These are phyloP conservation scores for Diphasiastrum complanatum DNA, from an alignment of 83 land plant genomes.

Conservation along the genomic window DNA sequence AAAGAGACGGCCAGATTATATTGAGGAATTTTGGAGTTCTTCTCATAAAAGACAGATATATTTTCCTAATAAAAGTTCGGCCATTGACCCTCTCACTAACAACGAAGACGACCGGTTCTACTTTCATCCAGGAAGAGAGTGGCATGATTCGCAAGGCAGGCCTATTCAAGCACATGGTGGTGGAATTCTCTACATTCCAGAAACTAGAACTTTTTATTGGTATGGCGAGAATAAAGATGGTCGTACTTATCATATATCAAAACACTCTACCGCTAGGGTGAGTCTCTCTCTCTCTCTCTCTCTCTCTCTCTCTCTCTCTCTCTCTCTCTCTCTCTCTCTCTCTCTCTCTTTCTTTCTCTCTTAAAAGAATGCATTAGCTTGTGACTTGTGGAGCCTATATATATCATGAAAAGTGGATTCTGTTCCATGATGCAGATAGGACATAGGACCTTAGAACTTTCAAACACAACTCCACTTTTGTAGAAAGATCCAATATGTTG, in stretches of 20 bases:
- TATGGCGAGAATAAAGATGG: conserved; percentile 99
- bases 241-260: conserved; percentile 68
- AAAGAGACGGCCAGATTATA: conserved; percentile 37
- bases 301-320: too few species aligned
- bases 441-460: too few species aligned
- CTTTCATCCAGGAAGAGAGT: conserved; percentile 71
- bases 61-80: conserved; percentile 55
- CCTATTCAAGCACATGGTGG: conserved; percentile 99
- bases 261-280: conserved; percentile 77
- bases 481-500: too few species aligned
- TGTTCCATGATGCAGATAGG: too few species aligned
- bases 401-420: too few species aligned
- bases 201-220: conserved; percentile 78
- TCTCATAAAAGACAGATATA: conserved; percentile 48
- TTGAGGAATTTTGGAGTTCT: conserved; percentile 57
- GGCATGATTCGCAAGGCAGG: conserved; percentile 85
- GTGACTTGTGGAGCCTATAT: too few species aligned
- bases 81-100: conserved; percentile 55
- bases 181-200: conserved; percentile 67
- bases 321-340: too few species aligned
- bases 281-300: conserved; percentile 17
- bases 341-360: too few species aligned
- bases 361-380: too few species aligned
- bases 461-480: too few species aligned
- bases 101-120: conserved; percentile 39